Conservation (phyloP, 768 basidiomycete species). For the Russula sp. region DNA sequence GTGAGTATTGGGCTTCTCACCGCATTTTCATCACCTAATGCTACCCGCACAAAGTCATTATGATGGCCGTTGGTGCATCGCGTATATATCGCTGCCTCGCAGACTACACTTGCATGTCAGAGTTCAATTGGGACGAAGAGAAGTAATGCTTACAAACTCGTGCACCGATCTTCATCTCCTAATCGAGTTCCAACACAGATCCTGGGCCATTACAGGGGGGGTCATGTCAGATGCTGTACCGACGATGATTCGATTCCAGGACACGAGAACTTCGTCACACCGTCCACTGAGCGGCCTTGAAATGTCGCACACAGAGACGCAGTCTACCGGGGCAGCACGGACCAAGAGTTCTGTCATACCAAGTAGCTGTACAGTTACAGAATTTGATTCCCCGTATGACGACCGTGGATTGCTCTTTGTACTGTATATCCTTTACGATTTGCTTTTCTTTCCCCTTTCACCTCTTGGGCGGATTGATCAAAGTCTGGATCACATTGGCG, state of each 20-base stretch:
- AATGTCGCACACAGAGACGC: neutral
- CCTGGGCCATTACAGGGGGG: constrained; percentile 1
- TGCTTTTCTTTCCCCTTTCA: neutral
- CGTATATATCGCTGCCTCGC: constrained; percentile 27
- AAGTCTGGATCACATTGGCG: neutral
- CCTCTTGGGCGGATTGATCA: constrained; percentile 2
- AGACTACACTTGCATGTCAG: constrained; percentile 24
- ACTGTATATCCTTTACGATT: neutral
- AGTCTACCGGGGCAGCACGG: neutral
- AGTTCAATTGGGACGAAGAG: constrained; percentile 24
- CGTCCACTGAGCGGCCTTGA: neutral
- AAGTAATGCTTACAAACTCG: neutral
- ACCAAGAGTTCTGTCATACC: neutral
- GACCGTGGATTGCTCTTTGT: neutral
- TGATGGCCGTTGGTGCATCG: constrained; percentile 27
- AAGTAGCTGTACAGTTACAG: neutral
- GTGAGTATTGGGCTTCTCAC: constrained; percentile 14
- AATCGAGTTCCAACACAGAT: neutral
- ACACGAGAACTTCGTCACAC: neutral
- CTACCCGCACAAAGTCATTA: constrained; percentile 17
- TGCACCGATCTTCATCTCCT: neutral
- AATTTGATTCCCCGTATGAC: constrained; percentile 3
- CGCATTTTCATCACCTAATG: neutral
- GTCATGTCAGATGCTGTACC: neutral
- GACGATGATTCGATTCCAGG: constrained; percentile 6